Conservation (phyloP, 305 asterid genomes). For the Andrographis paniculata region DNA sequence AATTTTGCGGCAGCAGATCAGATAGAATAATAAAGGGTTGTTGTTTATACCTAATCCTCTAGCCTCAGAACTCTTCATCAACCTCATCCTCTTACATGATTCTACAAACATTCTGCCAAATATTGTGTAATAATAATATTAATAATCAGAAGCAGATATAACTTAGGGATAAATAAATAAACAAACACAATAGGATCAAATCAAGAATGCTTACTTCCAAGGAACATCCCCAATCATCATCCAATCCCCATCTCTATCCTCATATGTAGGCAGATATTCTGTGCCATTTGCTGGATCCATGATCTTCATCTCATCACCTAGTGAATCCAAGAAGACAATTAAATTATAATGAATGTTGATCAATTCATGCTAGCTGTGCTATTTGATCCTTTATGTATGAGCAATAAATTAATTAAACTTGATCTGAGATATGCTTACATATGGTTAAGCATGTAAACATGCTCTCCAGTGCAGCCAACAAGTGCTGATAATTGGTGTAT, state of each 20-base stretch:
- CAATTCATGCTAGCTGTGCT: too few species aligned
- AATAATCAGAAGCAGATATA: neutral
- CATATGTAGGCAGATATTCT: conserved; percentile 64
- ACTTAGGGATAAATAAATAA: neutral
- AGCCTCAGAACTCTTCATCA: conserved; percentile 63
- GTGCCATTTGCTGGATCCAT: conserved; percentile 44
- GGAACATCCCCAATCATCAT: conserved; percentile 91
- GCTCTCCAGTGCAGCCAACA: conserved; percentile 45
- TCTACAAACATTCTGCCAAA: conserved; percentile 66
- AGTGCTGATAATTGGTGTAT: conserved; percentile 40
- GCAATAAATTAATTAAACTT: neutral
- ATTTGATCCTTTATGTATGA: too few species aligned
- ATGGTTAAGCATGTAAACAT: conserved; percentile 58
- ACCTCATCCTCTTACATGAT: conserved; percentile 68
- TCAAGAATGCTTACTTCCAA: conserved; percentile 49
- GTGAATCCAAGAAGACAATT: too few species aligned
- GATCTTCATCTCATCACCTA: conserved; percentile 45
- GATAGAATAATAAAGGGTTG: too few species aligned
- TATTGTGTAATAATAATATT: neutral
- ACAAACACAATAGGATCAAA: neutral
- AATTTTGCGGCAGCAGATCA: too few species aligned
- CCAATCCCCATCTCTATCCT: conserved; percentile 88
- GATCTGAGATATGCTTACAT: conserved; percentile 31
- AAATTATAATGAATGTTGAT: too few species aligned
- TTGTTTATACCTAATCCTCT: conserved; percentile 28